Evolutionary conservation across 192 early-diverging fungal species (phyloP), one percentile per base, ranked within the genome.

Genomic region (Coemansia sp.): DNA sequence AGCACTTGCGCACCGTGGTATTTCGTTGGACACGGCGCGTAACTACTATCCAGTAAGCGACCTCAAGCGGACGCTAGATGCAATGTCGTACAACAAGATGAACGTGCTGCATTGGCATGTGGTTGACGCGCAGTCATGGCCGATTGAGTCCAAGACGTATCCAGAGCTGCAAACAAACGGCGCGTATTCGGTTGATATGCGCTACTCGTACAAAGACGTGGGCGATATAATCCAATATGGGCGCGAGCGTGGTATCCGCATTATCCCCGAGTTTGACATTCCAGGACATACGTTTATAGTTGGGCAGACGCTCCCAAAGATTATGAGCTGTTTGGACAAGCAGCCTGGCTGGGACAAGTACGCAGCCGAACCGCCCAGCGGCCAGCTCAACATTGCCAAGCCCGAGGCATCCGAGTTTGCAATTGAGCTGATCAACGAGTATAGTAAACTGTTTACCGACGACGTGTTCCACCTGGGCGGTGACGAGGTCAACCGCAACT

Each of bases 251-350:
- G 92, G 90, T n/a, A 86, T 96, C 51, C 85, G 95, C n/a, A 75
- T 97, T 17, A 90, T 96, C 59, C 93, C 93, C 3, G 95, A 97
- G 70, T 85, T 95, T 57, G 93, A 97, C 69, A 91, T 92, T 81
- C 91, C 92, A 10, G 89, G 88, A 2, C 90, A 96, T 65, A 88
- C 85, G n/a, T 74, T 61, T 47, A 68, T 81, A 70, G 42, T 87
- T 6, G 70, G 77, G 10, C 67, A 82, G 70, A 69, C 65, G 36
- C 74, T 82, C 37, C 85, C 88, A 12, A 79, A 86, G 53, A 60
- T 86, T 28, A 78, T 86, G 64, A 75, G 81, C 60, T 92, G 86
- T 57, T 54, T 68, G 52, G 83, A 85, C 42, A 76, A 74, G 48
- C 86, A 85, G 75, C 88, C 88, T 58, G 68, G 60, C 49, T 83